Base-by-base conservation (phyloP, 768 basidiomycete genomes). In the Hydnomerulius pinastri region DNA sequence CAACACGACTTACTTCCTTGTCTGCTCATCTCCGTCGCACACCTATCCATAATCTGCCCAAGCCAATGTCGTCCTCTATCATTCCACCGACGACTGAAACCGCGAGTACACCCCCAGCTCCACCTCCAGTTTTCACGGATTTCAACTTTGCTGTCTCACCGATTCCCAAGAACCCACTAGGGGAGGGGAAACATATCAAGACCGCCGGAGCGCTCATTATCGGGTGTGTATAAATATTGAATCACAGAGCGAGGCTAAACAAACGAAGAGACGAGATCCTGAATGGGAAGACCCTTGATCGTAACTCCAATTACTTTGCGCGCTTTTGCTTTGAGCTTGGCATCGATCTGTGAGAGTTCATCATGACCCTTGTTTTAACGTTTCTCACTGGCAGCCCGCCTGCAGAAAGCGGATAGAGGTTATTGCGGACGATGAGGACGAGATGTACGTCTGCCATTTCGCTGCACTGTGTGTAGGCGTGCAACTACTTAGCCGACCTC, bases 281-380 rank as follows among this genome's bases (percentile, higher is more conserved):
- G 45, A 96, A 96, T 55, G 94, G 93, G 37, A 92, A 93, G 77
- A 92, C 90, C 0, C 79, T 82, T 41, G 91, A 92, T 67, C 74
- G 80, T 12, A 92, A 93, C 71, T 89, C 88, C 2, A 82, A 93
- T 66, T 89, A 83, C 70, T 90, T 96, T 62, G 91, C 92, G 3
- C 84, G 84, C 60, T 92, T 84, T 64, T 90, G 90, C 63, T 98
- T 97, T 64, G 87, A 94, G 62, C 80, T 91, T 45, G 95, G 89
- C 3, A 78, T 92, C 27, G 81, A 91, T 51, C 67, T 94, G 86
- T 91, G 74, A 56, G 74, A 62, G 1, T 1, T 13, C 25, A 9
- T 20, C 15, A 21, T 29, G 7, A 0, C 37, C 1, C 35, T 7
- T 43, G 13, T 17, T 38, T 7, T 6, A 20, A 27, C 25, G 49